Evolutionary conservation across 2,329 filamentous ascomycete species (phyloP).

Genomic region (Fusarium transvaalense): DNA sequence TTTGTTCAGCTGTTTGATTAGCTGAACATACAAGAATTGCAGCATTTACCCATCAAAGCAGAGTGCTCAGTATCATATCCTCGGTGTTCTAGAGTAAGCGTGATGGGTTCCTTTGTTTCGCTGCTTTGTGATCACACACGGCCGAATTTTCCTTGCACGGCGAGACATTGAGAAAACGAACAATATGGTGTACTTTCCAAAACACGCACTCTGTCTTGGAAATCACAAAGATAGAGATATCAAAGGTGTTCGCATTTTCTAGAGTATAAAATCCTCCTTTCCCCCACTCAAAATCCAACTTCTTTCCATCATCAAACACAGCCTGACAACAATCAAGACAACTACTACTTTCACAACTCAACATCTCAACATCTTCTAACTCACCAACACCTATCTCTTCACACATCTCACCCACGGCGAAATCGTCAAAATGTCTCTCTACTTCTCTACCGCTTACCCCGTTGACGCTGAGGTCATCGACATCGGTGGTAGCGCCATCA

Average conservation of each 20-base stretch:
- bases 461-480: slow-evolving; percentile 28
- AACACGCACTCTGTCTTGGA: background rate
- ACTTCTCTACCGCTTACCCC: background rate
- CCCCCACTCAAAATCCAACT: background rate
- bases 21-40: background rate
- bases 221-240: background rate
- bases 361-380: background rate
- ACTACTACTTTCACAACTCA: background rate
- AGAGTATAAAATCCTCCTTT: background rate
- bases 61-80: fast-evolving
- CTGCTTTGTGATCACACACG: background rate
- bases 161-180: too few species aligned
- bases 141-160: background rate
- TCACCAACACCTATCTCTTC: background rate
- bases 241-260: background rate
- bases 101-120: background rate
- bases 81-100: background rate
- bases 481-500: slow-evolving; percentile 37
- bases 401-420: too few species aligned
- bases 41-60: background rate
- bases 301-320: background rate
- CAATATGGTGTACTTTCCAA: background rate
- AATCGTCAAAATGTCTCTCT: slow-evolving; percentile 1
- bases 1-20: too few species aligned
- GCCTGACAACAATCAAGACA: background rate